A percentile compares a stretch with the other conserved stretches of the same genome.
These are phyloP conservation scores for Phalaenopsis aphrodite DNA, from an alignment of 106 monocot species.

Conservation along the genomic window DNA sequence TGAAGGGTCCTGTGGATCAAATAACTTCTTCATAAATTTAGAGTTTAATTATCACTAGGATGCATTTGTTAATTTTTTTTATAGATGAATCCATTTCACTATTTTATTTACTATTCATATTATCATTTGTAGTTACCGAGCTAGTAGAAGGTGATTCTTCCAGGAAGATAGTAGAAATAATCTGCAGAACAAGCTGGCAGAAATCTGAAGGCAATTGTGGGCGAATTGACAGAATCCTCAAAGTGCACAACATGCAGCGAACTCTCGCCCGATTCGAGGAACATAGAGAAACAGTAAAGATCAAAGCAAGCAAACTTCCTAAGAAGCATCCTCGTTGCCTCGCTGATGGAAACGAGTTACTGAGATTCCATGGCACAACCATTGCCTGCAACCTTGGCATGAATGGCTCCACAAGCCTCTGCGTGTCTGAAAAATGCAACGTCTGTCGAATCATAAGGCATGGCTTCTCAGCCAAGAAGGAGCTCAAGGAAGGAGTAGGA, in stretches of 20 bases:
- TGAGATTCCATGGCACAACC: slow-evolving; percentile 81
- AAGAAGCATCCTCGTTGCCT: slow-evolving; percentile 97
- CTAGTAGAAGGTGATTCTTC: slow-evolving; percentile 94
- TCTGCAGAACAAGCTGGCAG: slow-evolving; percentile 81
- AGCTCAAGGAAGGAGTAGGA: slow-evolving; percentile 38
- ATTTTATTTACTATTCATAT: not conserved
- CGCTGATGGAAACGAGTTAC: slow-evolving; percentile 88
- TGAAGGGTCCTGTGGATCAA: no score
- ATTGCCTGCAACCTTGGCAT: slow-evolving; percentile 69
- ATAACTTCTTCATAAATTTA: no score
- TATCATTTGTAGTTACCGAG: slow-evolving; percentile 57
- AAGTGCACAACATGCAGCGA: slow-evolving; percentile 91
- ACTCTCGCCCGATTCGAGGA: slow-evolving; percentile 86
- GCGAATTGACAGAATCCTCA: slow-evolving; percentile 83
- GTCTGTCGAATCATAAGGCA: slow-evolving; percentile 70
- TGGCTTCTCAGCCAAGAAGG: slow-evolving; percentile 64
- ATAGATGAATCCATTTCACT: no score
- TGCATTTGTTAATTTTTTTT: no score
- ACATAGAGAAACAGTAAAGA: slow-evolving; percentile 73
- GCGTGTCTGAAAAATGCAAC: slow-evolving; percentile 60
- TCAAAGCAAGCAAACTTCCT: slow-evolving; percentile 73
- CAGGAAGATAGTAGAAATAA: slow-evolving; percentile 94
- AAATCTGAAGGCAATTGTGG: slow-evolving; percentile 62
- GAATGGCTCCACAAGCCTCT: slow-evolving; percentile 66
- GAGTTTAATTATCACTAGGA: no score